A percentile compares a stretch with the other conserved stretches of the same genome.
Conservation (phyloP, 2,329 filamentous ascomycete species). For the Hymenoscyphus occultus region DNA sequence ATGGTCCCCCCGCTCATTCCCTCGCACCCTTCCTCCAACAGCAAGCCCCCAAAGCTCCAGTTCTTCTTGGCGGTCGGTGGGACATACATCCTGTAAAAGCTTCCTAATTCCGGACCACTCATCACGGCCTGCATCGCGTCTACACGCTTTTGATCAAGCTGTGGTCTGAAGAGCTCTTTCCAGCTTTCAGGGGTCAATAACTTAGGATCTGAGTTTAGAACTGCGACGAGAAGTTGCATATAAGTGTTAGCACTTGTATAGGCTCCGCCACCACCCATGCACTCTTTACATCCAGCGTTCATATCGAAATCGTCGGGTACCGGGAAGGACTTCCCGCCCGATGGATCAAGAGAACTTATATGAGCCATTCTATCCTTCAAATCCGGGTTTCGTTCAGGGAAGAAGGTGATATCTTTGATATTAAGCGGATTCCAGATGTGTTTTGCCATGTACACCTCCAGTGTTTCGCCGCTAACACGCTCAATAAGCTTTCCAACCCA, state of each 20-base stretch:
- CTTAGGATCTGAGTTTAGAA: slow-evolving; percentile 48
- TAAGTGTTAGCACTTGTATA: slow-evolving; percentile 41
- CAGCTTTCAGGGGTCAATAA: slow-evolving; percentile 44
- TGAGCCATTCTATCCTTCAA: slow-evolving; percentile 12
- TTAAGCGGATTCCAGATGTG: slow-evolving; percentile 28
- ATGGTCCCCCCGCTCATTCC: slow-evolving; percentile 2
- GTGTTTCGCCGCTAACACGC: slow-evolving; percentile 32
- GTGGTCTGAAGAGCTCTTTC: slow-evolving; percentile 46
- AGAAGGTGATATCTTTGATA: slow-evolving; percentile 29
- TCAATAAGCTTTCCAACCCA: slow-evolving; percentile 52
- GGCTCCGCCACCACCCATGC: slow-evolving; percentile 39
- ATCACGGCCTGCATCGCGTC: slow-evolving; percentile 28
- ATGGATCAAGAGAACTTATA: slow-evolving; percentile 9
- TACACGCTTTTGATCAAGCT: slow-evolving; percentile 37
- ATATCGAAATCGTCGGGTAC: neutral
- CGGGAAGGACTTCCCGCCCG: no score
- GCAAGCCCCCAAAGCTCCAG: slow-evolving; percentile 6
- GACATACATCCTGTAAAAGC: neutral
- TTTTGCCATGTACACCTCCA: slow-evolving; percentile 26
- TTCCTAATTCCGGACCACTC: neutral
- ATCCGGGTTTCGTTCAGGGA: slow-evolving; percentile 21
- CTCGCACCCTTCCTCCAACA: neutral
- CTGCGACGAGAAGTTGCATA: slow-evolving; percentile 43
- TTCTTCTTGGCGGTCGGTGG: slow-evolving; percentile 4
- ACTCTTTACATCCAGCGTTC: neutral